Percentiles rank a stretch among this genome's conserved stretches.
Evolutionary conservation across 2,329 filamentous ascomycete genomes (phyloP).

Genomic region (Pseudogymnoascus sp.): DNA sequence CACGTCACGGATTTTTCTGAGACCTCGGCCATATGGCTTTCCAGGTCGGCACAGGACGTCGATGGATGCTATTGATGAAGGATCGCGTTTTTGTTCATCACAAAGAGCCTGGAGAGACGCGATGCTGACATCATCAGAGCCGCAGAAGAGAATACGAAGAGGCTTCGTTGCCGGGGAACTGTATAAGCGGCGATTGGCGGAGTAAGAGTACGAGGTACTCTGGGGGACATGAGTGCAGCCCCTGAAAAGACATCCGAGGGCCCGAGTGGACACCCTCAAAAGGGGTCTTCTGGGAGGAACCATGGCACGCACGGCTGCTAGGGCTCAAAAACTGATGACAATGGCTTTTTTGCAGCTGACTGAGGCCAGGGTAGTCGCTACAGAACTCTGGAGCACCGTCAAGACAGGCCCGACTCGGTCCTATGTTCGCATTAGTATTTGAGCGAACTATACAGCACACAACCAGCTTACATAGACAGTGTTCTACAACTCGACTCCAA

Average conservation of each 20-base stretch:
- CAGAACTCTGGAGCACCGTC: background rate
- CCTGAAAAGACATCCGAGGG: background rate
- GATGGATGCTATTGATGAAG: slow-evolving; percentile 60
- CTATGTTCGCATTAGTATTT: background rate
- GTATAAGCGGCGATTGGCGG: background rate
- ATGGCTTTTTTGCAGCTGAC: background rate
- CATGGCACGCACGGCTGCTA: background rate
- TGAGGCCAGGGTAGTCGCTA: background rate
- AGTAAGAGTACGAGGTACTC: background rate
- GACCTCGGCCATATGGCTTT: slow-evolving; percentile 69
- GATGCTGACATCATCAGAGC: slow-evolving; percentile 85
- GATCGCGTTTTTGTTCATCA: slow-evolving; percentile 46
- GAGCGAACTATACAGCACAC: background rate
- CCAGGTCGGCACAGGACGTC: slow-evolving; percentile 78
- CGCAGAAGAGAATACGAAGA: slow-evolving; percentile 84
- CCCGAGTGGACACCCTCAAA: background rate
- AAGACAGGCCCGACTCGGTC: background rate
- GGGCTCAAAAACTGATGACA: background rate
- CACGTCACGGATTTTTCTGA: slow-evolving; percentile 51
- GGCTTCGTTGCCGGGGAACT: slow-evolving; percentile 37
- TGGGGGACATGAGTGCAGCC: background rate
- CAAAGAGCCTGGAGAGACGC: slow-evolving; percentile 65
- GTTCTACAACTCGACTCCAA: background rate
- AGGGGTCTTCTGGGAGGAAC: background rate
- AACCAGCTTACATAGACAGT: background rate